These are phyloP conservation scores for Sutorius australiensis DNA, from an alignment of 768 basidiomycete species.

Conservation along the genomic window DNA sequence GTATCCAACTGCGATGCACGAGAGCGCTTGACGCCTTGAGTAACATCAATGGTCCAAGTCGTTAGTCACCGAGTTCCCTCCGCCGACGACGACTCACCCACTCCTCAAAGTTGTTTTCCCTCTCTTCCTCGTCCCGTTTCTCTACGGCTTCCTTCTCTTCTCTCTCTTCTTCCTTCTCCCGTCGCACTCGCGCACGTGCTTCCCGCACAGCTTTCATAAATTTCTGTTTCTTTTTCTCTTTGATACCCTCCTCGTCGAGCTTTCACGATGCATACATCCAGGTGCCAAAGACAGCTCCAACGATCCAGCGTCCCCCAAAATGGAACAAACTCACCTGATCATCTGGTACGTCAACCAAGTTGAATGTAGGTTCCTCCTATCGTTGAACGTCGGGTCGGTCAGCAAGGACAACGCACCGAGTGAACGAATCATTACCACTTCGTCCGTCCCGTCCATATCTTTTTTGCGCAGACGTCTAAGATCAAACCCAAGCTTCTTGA, in stretches of 20 bases:
- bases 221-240: slow-evolving; percentile 92
- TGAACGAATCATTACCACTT: slow-evolving; percentile 33
- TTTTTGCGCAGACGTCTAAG: slow-evolving; percentile 78
- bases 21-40: background rate
- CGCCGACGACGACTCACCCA: slow-evolving; percentile 55
- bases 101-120: slow-evolving; percentile 61
- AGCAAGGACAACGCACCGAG: background rate
- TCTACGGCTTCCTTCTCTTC: slow-evolving; percentile 62
- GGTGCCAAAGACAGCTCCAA: background rate
- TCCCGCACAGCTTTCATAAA: slow-evolving; percentile 93
- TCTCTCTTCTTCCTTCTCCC: slow-evolving; percentile 84
- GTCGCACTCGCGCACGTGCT: slow-evolving; percentile 75
- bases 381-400: background rate
- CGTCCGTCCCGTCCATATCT: slow-evolving; percentile 70
- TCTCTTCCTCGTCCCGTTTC: slow-evolving; percentile 65
- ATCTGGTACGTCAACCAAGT: slow-evolving; percentile 88
- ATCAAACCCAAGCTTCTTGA: slow-evolving; percentile 82
- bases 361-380: slow-evolving; percentile 83
- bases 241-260: slow-evolving; percentile 87
- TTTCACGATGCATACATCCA: slow-evolving; percentile 22
- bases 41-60: background rate
- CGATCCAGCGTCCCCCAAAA: background rate
- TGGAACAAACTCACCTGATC: slow-evolving; percentile 53
- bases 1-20: background rate
- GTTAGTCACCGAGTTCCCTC: too few species aligned